Base-by-base conservation (phyloP, 768 basidiomycete species). In the Calocera viscosa region DNA sequence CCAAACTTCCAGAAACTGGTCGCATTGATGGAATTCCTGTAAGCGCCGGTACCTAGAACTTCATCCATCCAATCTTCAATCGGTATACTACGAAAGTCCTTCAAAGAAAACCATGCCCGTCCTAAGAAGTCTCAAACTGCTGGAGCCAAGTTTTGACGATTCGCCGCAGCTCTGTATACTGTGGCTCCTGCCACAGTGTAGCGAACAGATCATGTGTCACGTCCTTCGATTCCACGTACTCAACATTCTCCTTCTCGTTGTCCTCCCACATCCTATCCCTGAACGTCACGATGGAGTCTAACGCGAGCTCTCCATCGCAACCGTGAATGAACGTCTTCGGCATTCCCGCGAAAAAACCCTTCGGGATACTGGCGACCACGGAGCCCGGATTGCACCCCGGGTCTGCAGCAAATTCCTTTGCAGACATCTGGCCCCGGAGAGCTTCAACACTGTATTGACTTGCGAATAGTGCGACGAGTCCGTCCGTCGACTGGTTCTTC, bases 281-380 rank as follows among this genome's bases (percentile, higher is more conserved):
- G 34, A 77, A 63, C 1, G 72, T 74, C n/a, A 65, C 64, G 66
- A 75, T 72, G 22, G 49, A 33, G 65, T 78, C 77, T 14, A 74
- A 43, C 5, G 68, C 68, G 70, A 71, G 67, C 41, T 77, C 76
- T 19, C 70, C 74, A 2, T 72, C 72, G 11, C 76, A 74, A 11
- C 68, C 72, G 35, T 73, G 60, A 8, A 77, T 65, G 17, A 70
- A 66, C 30, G 76, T 76, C 16, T 7, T 5, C 19, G 43, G 43
- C 19, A 47, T 47, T 8, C 24, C 24, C 5, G 19, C 8, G 24
- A 19, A 47, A 19, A 47, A 47, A 7, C 43, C 43, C 24, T 19
- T 24, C 24, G 16, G 8, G 16, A 3, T 3, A 7, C 24, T 5
- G 16, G 19, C 43, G 24, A 3, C 7, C 8, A 47, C 8, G 5